phyloP scores from a whole-genome alignment of 495 filamentous ascomycete genomes.

The Neurospora sp. region DNA sequence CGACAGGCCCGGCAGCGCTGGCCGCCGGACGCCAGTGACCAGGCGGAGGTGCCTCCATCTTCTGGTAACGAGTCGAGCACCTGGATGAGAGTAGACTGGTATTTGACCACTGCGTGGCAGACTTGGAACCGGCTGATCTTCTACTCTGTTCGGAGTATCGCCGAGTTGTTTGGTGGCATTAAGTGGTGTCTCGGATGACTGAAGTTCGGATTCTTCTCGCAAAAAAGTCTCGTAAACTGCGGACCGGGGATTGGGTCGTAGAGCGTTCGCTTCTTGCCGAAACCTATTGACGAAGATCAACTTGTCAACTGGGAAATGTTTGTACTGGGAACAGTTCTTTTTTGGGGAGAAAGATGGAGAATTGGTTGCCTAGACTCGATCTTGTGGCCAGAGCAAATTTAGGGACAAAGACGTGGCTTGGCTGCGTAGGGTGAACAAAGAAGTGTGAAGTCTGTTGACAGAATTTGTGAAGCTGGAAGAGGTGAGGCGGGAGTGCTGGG shows the following conservation, averaged over 20 bases:
- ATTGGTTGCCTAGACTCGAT: neutral
- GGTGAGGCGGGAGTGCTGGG: neutral
- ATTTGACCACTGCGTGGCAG: neutral
- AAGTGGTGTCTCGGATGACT: neutral
- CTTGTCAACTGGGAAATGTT: neutral
- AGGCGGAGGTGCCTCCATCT: neutral
- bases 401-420: neutral
- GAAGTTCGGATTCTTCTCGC: neutral
- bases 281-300: neutral
- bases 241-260: neutral
- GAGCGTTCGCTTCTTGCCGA: neutral
- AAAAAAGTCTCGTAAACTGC: neutral
- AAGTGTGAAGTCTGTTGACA: neutral
- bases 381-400: neutral
- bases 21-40: neutral
- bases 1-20: slow-evolving; percentile 10
- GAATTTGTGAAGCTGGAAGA: neutral
- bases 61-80: neutral
- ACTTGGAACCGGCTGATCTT: neutral
- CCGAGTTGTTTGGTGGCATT: neutral
- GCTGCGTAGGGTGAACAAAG: neutral
- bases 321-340: neutral
- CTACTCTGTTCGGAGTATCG: neutral
- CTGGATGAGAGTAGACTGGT: neutral
- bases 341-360: neutral